Conservation (phyloP, 2,329 filamentous ascomycete genomes). For the Pseudocercospora cruenta region DNA sequence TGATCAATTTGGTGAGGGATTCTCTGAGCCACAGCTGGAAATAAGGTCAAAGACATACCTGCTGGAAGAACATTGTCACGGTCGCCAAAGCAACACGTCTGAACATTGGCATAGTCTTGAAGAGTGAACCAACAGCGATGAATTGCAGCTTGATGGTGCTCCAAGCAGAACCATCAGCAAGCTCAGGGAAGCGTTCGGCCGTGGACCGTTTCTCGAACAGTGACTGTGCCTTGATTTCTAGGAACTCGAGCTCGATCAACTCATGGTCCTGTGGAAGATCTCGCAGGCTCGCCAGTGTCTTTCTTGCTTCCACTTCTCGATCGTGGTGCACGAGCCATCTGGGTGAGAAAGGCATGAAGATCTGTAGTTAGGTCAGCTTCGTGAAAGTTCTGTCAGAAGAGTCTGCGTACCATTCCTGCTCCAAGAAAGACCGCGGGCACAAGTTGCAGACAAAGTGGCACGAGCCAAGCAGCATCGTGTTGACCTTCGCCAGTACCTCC, state of each 20-base stretch:
- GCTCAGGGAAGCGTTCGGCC: constrained; percentile 68
- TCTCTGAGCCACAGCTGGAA: background rate
- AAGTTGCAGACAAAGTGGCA: constrained; percentile 73
- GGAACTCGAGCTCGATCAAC: constrained; percentile 72
- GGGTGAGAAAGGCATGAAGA: constrained; percentile 75
- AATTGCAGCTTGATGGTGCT: constrained; percentile 69
- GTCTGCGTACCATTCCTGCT: constrained; percentile 61
- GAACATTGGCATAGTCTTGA: constrained; percentile 68
- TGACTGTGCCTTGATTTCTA: constrained; percentile 81
- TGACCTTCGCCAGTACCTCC: constrained; percentile 61
- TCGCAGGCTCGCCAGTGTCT: constrained; percentile 66
- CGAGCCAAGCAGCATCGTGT: constrained; percentile 71
- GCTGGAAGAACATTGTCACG: constrained; percentile 52
- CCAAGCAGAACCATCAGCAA: constrained; percentile 62
- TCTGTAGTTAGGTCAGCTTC: background rate
- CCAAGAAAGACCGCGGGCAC: constrained; percentile 68
- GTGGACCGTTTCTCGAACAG: constrained; percentile 75
- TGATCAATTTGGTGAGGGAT: too few species aligned
- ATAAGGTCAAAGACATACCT: constrained; percentile 29
- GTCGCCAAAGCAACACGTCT: constrained; percentile 65
- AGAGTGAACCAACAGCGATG: constrained; percentile 66
- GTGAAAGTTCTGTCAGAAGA: too few species aligned
- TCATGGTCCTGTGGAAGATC: constrained; percentile 65
- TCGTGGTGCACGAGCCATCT: constrained; percentile 74
- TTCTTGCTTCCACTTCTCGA: constrained; percentile 69